Evolutionary conservation across 2,329 filamentous ascomycete species (phyloP).

Genomic region (Sclerotinia subarctica): DNA sequence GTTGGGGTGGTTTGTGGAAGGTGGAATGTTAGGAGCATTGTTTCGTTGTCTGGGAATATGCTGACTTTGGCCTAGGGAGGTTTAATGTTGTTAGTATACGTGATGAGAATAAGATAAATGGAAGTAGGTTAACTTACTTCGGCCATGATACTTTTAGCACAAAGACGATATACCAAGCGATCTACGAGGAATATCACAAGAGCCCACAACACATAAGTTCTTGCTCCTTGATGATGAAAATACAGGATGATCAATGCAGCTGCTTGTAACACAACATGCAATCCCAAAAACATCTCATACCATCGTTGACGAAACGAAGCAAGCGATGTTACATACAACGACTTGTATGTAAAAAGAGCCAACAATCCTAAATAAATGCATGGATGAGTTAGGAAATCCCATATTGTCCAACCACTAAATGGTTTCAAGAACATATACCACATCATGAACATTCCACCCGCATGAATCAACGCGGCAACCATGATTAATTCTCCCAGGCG

Average conservation of each 20-base stretch:
- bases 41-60: slow-evolving; percentile 56
- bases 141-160: slow-evolving; percentile 49
- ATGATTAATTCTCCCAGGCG: slow-evolving; percentile 61
- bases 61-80: slow-evolving; percentile 39
- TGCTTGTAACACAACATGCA: slow-evolving; percentile 56
- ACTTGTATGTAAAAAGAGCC: slow-evolving; percentile 56
- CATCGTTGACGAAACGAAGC: slow-evolving; percentile 56
- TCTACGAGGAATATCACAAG: slow-evolving; percentile 24
- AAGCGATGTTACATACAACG: slow-evolving; percentile 60
- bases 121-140: slow-evolving; percentile 40
- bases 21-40: slow-evolving; percentile 45
- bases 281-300: slow-evolving; percentile 61
- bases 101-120: not conserved
- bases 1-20: slow-evolving; percentile 23
- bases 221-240: slow-evolving; percentile 54
- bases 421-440: slow-evolving; percentile 53
- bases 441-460: slow-evolving; percentile 50
- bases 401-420: slow-evolving; percentile 49
- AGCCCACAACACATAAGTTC: slow-evolving; percentile 52
- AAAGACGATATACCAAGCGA: slow-evolving; percentile 51
- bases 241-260: slow-evolving; percentile 55
- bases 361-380: slow-evolving; percentile 53
- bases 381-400: slow-evolving; percentile 49
- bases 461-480: slow-evolving; percentile 56
- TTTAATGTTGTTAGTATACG: not conserved